Evolutionary conservation across 257 asterid genomes (phyloP).

Genomic region (Ilex asprella): DNA sequence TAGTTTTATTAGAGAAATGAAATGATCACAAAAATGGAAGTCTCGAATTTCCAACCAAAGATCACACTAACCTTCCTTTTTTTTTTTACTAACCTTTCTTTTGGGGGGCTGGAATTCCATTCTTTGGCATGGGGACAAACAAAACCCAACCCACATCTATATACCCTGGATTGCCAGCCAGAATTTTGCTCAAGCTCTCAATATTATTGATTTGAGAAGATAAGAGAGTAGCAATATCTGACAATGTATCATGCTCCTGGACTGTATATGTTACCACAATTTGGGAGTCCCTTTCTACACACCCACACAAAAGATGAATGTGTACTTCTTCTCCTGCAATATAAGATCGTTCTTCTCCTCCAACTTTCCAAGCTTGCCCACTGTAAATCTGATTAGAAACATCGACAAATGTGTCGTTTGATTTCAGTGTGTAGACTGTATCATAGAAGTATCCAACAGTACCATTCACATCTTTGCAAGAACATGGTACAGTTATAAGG

Average conservation of each 20-base stretch:
- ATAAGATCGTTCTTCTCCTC: slow-evolving; percentile 24
- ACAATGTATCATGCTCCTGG: slow-evolving; percentile 51
- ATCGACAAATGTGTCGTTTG: slow-evolving; percentile 27
- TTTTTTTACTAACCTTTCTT: slow-evolving; percentile 30
- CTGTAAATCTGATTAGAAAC: slow-evolving; percentile 43
- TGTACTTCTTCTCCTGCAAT: slow-evolving; percentile 18
- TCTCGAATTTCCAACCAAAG: neutral
- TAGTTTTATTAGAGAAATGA: too few relatives aligned
- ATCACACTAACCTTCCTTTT: slow-evolving; percentile 23
- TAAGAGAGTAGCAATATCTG: slow-evolving; percentile 32
- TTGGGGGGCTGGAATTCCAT: slow-evolving; percentile 25
- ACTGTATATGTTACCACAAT: slow-evolving; percentile 67
- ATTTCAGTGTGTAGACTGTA: slow-evolving; percentile 30
- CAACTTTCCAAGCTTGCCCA: slow-evolving; percentile 50
- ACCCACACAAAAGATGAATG: slow-evolving; percentile 65
- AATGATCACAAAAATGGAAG: too few relatives aligned
- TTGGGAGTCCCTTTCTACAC: slow-evolving; percentile 42
- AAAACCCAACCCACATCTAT: slow-evolving; percentile 53
- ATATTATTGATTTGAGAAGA: slow-evolving; percentile 43
- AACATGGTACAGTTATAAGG: slow-evolving; percentile 52
- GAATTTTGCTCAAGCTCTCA: slow-evolving; percentile 39
- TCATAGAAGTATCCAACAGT: slow-evolving; percentile 53
- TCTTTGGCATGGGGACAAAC: slow-evolving; percentile 53
- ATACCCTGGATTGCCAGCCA: slow-evolving; percentile 27
- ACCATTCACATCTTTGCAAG: slow-evolving; percentile 46